Evolutionary conservation across 2,329 filamentous ascomycete genomes (phyloP), one percentile per base, ranked within the genome.

Genomic region (Neopestalotiopsis sp.): DNA sequence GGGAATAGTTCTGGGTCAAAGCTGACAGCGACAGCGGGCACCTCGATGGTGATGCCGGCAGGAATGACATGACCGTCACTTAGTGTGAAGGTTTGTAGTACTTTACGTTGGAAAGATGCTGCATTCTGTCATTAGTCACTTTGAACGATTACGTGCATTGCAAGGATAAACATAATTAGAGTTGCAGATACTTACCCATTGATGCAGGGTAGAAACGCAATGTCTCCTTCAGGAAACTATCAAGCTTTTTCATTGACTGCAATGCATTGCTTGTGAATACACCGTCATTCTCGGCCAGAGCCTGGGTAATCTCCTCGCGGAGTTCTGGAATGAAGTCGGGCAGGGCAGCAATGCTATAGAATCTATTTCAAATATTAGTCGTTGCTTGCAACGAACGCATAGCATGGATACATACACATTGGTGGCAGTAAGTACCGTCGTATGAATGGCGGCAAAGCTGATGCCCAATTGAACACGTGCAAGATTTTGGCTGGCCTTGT

Each of bases 401-500:
- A 12, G 4, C 32, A 60, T 9, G 14, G 30, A 4, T 14, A 73
- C 78, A 61, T 67, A 81, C 78, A 69, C 81, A 69, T 77, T 86
- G 0, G 81, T 83, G 0, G 79, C 66, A 0, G 81, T 80, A 62
- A 82, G 66, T 0, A 82, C 80, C 0, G 84, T 87, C 0, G 84
- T 86, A 69, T 86, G 83, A 40, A 88, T 86, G 1, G 85, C 81
- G 0, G 84, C 84, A 71, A 87, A 82, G 57, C 78, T 83, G 17
- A 86, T 70, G 0, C 73, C 74, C 4, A 86, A 77, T 74, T 85
- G 83, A 4, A 80, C 70, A 65, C 78, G 77, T 0, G 83, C 78
- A 7, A 84, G 68, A 30, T 77, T 71, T 63, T 78, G 77, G 14
- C 71, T 74, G 40, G 74, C 69, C 4, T 74, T 71, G 5, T 72